These are phyloP conservation scores for Hypholoma fasciculare DNA, from an alignment of 768 basidiomycete genomes.

Conservation along the genomic window DNA sequence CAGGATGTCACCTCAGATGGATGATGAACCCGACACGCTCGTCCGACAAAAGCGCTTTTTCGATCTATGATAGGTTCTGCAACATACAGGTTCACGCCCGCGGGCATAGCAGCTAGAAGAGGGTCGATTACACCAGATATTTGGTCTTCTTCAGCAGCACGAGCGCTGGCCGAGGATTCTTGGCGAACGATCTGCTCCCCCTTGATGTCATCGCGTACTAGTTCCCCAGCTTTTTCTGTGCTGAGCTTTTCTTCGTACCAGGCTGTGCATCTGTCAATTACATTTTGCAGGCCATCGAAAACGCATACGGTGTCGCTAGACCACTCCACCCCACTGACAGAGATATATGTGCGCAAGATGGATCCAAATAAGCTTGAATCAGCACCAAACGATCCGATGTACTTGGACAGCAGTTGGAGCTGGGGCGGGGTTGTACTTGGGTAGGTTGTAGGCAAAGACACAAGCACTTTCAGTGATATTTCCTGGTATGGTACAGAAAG, in stretches of 20 bases:
- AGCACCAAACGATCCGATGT: conserved; percentile 78
- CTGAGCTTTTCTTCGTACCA: conserved; percentile 77
- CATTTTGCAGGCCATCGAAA: conserved; percentile 83
- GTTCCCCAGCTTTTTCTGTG: conserved; percentile 52
- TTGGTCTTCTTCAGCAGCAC: conserved; percentile 3
- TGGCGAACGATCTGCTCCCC: conserved; percentile 13
- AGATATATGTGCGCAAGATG: conserved; percentile 80
- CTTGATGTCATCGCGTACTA: conserved; percentile 53
- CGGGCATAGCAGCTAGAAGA: conserved; percentile 37
- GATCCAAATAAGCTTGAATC: conserved; percentile 74
- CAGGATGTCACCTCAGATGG: conserved; percentile 61
- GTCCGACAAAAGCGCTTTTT: conserved; percentile 83
- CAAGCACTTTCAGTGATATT: conserved; percentile 51
- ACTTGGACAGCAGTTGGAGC: conserved; percentile 81
- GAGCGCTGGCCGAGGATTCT: neutral
- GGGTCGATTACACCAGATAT: conserved; percentile 5
- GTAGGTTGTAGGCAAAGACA: conserved; percentile 62
- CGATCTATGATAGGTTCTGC: conserved; percentile 85
- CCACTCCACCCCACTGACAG: conserved; percentile 77
- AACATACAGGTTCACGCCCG: conserved; percentile 64
- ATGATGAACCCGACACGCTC: conserved; percentile 78
- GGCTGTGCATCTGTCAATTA: conserved; percentile 59
- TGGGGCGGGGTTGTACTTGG: conserved; percentile 73
- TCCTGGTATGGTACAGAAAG: conserved; percentile 55
- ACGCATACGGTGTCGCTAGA: conserved; percentile 72